These are phyloP conservation scores for Nicotiana otophora DNA, from an alignment of 257 asterid genomes.

Conservation along the genomic window DNA sequence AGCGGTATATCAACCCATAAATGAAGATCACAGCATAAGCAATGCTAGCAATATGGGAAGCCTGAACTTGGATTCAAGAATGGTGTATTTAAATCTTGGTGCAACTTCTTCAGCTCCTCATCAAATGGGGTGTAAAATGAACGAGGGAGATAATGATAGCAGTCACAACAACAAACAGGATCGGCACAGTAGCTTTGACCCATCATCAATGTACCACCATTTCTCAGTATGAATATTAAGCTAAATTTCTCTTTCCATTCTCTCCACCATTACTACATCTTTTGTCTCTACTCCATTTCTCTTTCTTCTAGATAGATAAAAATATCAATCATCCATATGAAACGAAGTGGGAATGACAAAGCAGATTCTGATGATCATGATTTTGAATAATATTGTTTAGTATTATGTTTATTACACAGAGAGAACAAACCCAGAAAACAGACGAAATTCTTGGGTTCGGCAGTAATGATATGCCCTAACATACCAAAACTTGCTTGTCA, in stretches of 20 bases:
- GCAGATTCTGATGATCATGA: neutral
- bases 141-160: constrained; percentile 35
- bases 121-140: constrained; percentile 11
- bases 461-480: no score
- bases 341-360: neutral
- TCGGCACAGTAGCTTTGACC: neutral
- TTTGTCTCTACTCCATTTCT: neutral
- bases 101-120: neutral
- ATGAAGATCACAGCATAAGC: constrained; percentile 35
- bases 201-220: constrained; percentile 36
- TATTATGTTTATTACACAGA: neutral
- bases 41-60: constrained; percentile 23
- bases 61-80: constrained; percentile 55
- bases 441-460: no score
- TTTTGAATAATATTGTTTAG: neutral
- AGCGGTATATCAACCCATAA: constrained; percentile 43
- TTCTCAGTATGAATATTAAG: constrained; percentile 31
- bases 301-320: neutral
- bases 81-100: constrained; percentile 72
- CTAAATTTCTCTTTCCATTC: neutral
- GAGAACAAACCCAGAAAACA: no score
- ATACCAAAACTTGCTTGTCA: no score
- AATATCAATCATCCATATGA: neutral
- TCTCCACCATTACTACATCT: neutral
- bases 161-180: constrained; percentile 39